These are phyloP conservation scores for Emmonsiellopsis sp. DNA, from an alignment of 2,329 filamentous ascomycete genomes.

Conservation along the genomic window DNA sequence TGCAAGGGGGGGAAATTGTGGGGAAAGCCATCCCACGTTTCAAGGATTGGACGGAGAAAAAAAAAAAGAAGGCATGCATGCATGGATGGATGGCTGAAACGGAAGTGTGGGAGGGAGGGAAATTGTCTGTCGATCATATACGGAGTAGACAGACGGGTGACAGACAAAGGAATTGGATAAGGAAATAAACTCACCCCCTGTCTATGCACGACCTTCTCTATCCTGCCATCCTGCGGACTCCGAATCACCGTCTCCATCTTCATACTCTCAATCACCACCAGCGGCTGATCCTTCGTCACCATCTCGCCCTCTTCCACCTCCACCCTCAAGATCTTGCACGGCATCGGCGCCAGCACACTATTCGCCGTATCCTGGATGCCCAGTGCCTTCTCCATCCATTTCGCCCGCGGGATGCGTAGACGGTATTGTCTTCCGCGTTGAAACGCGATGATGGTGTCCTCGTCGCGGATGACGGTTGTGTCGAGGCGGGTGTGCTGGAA, in stretches of 20 bases:
- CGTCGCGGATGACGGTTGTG: slow-evolving; percentile 59
- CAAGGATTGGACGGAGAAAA: background rate
- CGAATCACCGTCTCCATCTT: slow-evolving; percentile 83
- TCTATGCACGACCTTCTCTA: slow-evolving; percentile 64
- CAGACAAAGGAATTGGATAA: slow-evolving; percentile 4
- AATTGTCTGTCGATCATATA: slow-evolving; percentile 6
- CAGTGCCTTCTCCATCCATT: slow-evolving; percentile 80
- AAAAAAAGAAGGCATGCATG: background rate
- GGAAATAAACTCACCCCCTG: slow-evolving; percentile 52
- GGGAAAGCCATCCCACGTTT: background rate
- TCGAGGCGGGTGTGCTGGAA: slow-evolving; percentile 73
- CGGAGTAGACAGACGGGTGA: background rate
- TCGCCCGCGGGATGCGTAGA: slow-evolving; percentile 49
- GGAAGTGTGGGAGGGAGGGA: slow-evolving; percentile 6
- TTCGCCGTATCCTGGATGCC: slow-evolving; percentile 72
- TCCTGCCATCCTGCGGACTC: slow-evolving; percentile 61
- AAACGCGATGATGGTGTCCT: slow-evolving; percentile 60
- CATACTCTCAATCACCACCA: slow-evolving; percentile 89
- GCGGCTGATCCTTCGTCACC: slow-evolving; percentile 74
- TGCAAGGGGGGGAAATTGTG: too few relatives aligned
- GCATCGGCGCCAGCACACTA: slow-evolving; percentile 88
- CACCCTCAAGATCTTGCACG: slow-evolving; percentile 88
- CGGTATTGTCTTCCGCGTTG: slow-evolving; percentile 53
- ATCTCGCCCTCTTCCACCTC: slow-evolving; percentile 72
- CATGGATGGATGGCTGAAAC: background rate